Evolutionary conservation across 306 rosid species (phyloP).

Genomic region (Mimosa bimucronata): DNA sequence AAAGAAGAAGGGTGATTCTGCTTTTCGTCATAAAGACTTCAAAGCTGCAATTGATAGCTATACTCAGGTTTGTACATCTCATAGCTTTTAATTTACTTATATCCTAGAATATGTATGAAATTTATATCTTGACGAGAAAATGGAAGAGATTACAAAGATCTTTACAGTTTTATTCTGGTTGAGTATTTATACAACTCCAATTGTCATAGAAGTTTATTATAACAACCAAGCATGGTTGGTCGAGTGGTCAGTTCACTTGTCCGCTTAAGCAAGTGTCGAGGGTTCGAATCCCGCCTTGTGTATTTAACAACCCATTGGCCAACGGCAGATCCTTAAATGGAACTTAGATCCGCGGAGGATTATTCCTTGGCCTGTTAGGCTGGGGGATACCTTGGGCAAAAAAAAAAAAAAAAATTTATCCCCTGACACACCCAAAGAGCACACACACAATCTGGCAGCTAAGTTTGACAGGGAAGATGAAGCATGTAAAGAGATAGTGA

Average conservation of each 20-base stretch:
- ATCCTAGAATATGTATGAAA: constrained; percentile 5
- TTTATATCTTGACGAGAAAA: neutral
- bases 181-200: neutral
- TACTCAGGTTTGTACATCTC: constrained; percentile 59
- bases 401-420: no score
- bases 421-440: no score
- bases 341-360: no score
- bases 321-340: no score
- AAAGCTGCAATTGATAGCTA: constrained; percentile 76
- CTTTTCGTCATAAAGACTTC: constrained; percentile 82
- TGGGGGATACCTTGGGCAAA: no score
- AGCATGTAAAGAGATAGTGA: neutral
- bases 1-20: constrained; percentile 87
- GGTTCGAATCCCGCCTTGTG: no score
- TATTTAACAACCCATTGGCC: no score
- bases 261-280: no score
- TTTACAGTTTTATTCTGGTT: neutral
- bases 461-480: neutral
- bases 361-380: no score
- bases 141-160: neutral
- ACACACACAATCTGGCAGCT: neutral
- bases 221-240: no score
- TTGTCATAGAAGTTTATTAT: neutral
- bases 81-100: constrained; percentile 19
- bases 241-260: no score